A percentile compares a stretch with the other conserved stretches of the same genome.
These are phyloP conservation scores for Eucalyptus globulus DNA, from an alignment of 345 rosid genomes.

Conservation along the genomic window DNA sequence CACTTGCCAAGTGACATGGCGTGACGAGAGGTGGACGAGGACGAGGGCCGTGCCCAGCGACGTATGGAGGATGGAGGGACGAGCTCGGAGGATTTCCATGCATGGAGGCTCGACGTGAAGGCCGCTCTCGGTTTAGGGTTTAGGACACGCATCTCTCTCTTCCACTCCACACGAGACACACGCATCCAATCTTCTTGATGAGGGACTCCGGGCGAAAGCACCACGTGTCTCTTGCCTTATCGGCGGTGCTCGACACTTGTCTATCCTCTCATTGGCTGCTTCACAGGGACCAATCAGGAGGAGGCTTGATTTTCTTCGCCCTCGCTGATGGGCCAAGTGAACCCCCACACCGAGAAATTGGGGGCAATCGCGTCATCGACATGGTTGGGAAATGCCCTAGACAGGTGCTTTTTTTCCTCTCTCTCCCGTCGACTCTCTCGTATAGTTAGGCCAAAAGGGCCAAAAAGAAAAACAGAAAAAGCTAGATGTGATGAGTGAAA, in stretches of 20 bases:
- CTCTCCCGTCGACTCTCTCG: not conserved
- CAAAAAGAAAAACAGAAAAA: no score
- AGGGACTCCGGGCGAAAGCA: not conserved
- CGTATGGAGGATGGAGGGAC: conserved; percentile 45
- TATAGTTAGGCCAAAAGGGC: no score
- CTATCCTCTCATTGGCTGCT: not conserved
- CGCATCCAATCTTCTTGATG: no score
- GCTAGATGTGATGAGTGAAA: no score
- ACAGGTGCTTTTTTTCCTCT: not conserved
- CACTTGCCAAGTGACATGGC: no score
- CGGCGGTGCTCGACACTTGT: not conserved
- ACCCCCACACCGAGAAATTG: not conserved
- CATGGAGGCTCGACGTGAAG: conserved; percentile 58
- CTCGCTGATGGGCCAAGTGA: not conserved
- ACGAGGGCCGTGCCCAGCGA: conserved; percentile 45
- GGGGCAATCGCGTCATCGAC: not conserved
- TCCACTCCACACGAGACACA: no score
- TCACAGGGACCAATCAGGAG: not conserved
- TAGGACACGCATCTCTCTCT: no score
- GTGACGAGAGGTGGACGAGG: not conserved
- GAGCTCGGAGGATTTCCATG: conserved; percentile 34
- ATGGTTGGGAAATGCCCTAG: not conserved
- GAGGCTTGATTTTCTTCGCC: not conserved
- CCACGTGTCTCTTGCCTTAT: not conserved
- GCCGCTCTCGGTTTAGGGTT: conserved; percentile 63